Conservation (phyloP, 2,329 filamentous ascomycete genomes). For the Pseudogymnoascus sp. region DNA sequence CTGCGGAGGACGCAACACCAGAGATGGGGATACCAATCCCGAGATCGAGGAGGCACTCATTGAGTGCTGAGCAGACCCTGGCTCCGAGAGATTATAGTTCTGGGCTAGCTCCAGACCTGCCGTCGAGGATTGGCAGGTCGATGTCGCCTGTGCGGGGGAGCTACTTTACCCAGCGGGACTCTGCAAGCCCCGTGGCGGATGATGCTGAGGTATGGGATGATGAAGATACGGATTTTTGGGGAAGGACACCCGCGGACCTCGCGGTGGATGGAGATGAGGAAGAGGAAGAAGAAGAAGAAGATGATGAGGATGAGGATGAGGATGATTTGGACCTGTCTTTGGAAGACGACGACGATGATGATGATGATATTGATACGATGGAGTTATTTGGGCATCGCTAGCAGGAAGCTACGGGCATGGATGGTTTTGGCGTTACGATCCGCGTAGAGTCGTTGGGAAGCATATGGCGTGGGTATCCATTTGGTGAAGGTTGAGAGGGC, state of each 20-base stretch:
- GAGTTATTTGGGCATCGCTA: constrained; percentile 44
- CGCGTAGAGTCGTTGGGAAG: neutral
- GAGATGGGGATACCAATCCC: constrained; percentile 14
- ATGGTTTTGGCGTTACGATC: neutral
- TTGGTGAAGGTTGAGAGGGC: neutral
- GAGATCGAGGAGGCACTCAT: neutral
- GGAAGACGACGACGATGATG: constrained; percentile 33
- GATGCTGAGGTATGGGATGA: constrained; percentile 35
- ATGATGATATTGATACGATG: constrained; percentile 38
- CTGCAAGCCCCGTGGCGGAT: constrained; percentile 38
- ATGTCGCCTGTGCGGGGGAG: constrained; percentile 20
- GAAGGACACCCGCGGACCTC: constrained; percentile 35
- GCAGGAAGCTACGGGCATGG: neutral
- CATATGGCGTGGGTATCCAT: neutral
- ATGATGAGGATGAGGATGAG: constrained; percentile 25
- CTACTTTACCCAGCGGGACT: constrained; percentile 17
- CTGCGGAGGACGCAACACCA: constrained; percentile 13
- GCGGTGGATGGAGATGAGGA: constrained; percentile 16
- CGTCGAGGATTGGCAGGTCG: constrained; percentile 25
- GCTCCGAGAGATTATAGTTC: constrained; percentile 17
- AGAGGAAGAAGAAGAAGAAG: constrained; percentile 23
- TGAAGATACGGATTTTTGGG: constrained; percentile 40
- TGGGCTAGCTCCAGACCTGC: constrained; percentile 21
- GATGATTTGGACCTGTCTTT: constrained; percentile 32
- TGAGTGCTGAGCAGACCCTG: constrained; percentile 9